Evolutionary conservation across 352 stramenopile species (phyloP).

Genomic region (Phytopythium aichiense): DNA sequence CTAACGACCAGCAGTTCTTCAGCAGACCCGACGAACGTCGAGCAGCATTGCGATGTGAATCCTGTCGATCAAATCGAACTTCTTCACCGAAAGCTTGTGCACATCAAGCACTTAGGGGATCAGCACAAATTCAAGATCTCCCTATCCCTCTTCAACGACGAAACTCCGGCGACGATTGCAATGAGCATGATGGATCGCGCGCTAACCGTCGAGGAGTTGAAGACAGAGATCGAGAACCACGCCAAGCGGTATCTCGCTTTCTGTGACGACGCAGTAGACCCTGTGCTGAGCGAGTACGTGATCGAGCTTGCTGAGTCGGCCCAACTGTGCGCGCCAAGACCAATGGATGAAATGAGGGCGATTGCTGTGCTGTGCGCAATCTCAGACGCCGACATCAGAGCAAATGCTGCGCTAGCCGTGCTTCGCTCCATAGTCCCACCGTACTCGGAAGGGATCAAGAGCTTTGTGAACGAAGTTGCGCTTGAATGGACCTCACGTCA

Average conservation of each 20-base stretch:
- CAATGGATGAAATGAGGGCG: slow-evolving; percentile 21
- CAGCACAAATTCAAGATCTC: slow-evolving; percentile 59
- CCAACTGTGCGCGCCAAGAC: slow-evolving; percentile 13
- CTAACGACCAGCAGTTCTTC: neutral
- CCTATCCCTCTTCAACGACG: slow-evolving; percentile 41
- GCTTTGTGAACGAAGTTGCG: slow-evolving; percentile 28
- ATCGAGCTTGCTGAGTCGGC: slow-evolving; percentile 36
- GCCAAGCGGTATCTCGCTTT: slow-evolving; percentile 42
- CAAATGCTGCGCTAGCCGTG: slow-evolving; percentile 26
- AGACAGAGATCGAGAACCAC: slow-evolving; percentile 34
- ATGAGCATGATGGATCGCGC: slow-evolving; percentile 74
- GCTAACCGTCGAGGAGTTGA: slow-evolving; percentile 25
- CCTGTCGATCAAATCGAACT: slow-evolving; percentile 24
- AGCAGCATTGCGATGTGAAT: slow-evolving; percentile 2
- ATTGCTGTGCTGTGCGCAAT: slow-evolving; percentile 35
- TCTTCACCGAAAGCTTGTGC: slow-evolving; percentile 33
- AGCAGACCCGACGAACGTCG: neutral
- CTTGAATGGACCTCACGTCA: slow-evolving; percentile 36
- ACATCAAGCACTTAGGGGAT: slow-evolving; percentile 46
- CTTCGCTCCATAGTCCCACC: slow-evolving; percentile 43
- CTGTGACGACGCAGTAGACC: slow-evolving; percentile 31
- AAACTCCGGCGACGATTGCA: slow-evolving; percentile 60
- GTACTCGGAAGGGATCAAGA: slow-evolving; percentile 50
- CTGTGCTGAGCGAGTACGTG: slow-evolving; percentile 45
- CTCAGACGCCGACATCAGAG: slow-evolving; percentile 19